Conservation (phyloP, 306 rosid genomes). For the Rosa chinensis region DNA sequence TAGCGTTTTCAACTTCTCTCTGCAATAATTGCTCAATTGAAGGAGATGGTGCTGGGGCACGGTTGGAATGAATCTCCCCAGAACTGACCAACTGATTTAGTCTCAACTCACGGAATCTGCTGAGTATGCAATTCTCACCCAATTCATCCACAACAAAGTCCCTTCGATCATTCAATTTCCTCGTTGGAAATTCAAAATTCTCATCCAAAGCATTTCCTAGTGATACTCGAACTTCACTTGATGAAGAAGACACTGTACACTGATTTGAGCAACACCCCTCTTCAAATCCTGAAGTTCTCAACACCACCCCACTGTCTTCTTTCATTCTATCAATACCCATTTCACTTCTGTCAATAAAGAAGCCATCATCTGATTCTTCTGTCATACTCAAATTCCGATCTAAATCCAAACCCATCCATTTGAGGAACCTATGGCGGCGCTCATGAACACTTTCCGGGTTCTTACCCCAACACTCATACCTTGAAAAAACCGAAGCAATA, state of each 20-base stretch:
- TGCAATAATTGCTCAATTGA: conserved; percentile 45
- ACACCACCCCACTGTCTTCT: conserved; percentile 43
- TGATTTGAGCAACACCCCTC: conserved; percentile 39
- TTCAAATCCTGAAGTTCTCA: conserved; percentile 41
- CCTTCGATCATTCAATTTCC: conserved; percentile 57
- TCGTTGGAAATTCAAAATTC: conserved; percentile 35
- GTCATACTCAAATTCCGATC: conserved; percentile 27
- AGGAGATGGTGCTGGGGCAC: conserved; percentile 38
- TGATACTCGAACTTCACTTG: conserved; percentile 35
- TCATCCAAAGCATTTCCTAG: conserved; percentile 37
- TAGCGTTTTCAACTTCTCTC: conserved; percentile 43
- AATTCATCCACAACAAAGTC: conserved; percentile 48
- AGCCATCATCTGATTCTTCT: conserved; percentile 28
- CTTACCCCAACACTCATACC: conserved; percentile 45
- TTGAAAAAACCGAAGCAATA: conserved; percentile 26
- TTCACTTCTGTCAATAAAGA: conserved; percentile 10
- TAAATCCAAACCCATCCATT: conserved; percentile 59
- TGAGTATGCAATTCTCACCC: conserved; percentile 41
- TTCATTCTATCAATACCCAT: conserved; percentile 42
- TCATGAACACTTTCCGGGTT: conserved; percentile 51
- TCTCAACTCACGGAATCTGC: conserved; percentile 42
- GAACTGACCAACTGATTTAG: conserved; percentile 42
- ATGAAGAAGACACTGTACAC: conserved; percentile 37
- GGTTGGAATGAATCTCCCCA: conserved; percentile 45
- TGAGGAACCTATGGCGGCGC: conserved; percentile 58